Evolutionary conservation across 106 monocot species (phyloP), one percentile per base, ranked within the genome.

Genomic region (Ottelia alismoides): DNA sequence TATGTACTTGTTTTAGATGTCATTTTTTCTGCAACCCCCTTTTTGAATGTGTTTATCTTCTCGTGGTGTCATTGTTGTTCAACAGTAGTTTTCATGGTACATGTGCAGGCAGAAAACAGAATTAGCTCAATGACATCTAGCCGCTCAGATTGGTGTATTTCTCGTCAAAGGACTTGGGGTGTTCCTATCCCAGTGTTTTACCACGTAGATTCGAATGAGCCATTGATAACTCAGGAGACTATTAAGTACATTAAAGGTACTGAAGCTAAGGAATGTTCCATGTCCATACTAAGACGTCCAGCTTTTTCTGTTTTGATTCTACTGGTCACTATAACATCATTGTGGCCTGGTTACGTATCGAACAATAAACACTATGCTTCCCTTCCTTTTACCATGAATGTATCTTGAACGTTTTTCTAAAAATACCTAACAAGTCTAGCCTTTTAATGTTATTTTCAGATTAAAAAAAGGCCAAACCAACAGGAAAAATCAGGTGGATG

Each of bases 71-170:
- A 45, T 25, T 57, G 35, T 1, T 27, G 30, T 57, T 57, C 18
- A 46, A 25, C 29, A n/a, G 16, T 61, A 14, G n/a, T 30, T 56
- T 47, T 7, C 45, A 24, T 46, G 25, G 23, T 53, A 9, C 52
- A 32, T 56, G 28, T 65, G 27, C 71, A 96, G 94, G 84, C 81
- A 47, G 76, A 74, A 31, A 96, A 96, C 56, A 85, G 94, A 70
- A 96, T 96, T 0, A 65, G 69, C 72, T 76, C 94, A 58, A 96
- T 96, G 94, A 85, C 81, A 51, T 70, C 78, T 14, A 77, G 84
- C 61, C 84, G 94, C 60, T 88, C 94, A 55, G 94, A 96, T 62
- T 96, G 94, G 94, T 96, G 94, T 58, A 96, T 96, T 64, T 96
- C 94, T 66, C 77, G 94, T 16, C 94, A 96, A 76, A 84, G 94